Base-by-base conservation (phyloP, 2,329 filamentous ascomycete species). In the Arthrobotrys sphaeroides region DNA sequence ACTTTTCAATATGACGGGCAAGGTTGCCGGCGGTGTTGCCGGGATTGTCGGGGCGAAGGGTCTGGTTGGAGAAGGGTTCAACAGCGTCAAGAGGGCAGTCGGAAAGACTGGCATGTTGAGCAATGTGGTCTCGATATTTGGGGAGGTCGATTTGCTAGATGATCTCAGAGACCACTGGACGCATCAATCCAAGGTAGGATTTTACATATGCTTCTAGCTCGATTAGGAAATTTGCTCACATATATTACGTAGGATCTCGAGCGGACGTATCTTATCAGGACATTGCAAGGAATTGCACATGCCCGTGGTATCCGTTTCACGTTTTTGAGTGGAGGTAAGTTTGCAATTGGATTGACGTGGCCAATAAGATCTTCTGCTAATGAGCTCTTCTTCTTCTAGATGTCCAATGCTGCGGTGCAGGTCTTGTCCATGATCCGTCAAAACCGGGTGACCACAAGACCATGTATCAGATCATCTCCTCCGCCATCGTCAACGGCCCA, bases 151-250 rank as follows among this genome's bases (percentile, higher is more conserved):
- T 80, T 88, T 98, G 59, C 89, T 95, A 62, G 95, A 99, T 83
- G 95, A 98, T 81, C 85, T 98, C 72, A 90, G 94, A 81, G 95
- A 99, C 82, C 90, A 96, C 86, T 99, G 95, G 95, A 99, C 95
- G 20, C 95, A 99, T 81, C 94, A 98, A 60, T 94, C 91, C 61
- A 99, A 98, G 85, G 88, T 89, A 82, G 38, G 80, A 78, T 24
- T 33, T 45, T n/a, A n/a, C 3, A 49, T 38, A 26, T n/a, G n/a
- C 24, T 22, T n/a, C 42, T 28, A 16, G 20, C n/a, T 22, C 7
- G 36, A 28, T 40, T 53, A 24, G 18, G 18, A 33, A 38, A 40
- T 47, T 31, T 38, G 40, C 31, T 68, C 62, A 40, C 55, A 36
- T 24, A 26, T 69, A 66, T 70, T n/a, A 31, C 78, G 31, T 64